Evolutionary conservation across 2,329 filamentous ascomycete genomes (phyloP).

Genomic region (Apiospora arundinis): DNA sequence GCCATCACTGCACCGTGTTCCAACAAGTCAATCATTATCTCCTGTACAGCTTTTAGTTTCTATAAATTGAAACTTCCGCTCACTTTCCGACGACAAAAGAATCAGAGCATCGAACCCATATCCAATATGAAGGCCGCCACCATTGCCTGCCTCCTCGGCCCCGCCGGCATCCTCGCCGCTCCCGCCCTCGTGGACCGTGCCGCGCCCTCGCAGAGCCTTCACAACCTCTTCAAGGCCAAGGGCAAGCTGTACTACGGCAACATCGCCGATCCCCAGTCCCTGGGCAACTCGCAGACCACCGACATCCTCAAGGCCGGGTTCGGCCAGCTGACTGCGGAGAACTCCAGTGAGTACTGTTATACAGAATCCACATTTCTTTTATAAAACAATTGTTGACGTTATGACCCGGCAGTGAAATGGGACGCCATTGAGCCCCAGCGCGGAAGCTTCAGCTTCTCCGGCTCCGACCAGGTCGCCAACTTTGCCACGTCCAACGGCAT

Average conservation of each 20-base stretch:
- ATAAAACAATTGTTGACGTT: neutral
- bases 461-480: constrained; percentile 64
- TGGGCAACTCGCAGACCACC: constrained; percentile 56
- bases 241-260: constrained; percentile 72
- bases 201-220: constrained; percentile 51
- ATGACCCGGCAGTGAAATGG: constrained; percentile 67
- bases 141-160: constrained; percentile 45
- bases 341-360: constrained; percentile 55
- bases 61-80: neutral
- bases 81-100: neutral
- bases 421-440: constrained; percentile 51
- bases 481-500: constrained; percentile 63
- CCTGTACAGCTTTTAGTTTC: neutral
- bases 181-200: constrained; percentile 50
- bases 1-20: neutral
- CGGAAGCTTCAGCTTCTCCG: constrained; percentile 60
- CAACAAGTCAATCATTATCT: neutral
- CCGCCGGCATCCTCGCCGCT: constrained; percentile 43
- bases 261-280: constrained; percentile 58
- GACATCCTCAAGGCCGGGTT: constrained; percentile 66
- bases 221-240: constrained; percentile 62
- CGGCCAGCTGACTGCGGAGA: constrained; percentile 71
- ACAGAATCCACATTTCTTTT: too few species aligned
- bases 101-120: neutral
- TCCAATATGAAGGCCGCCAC: constrained; percentile 38